Evolutionary conservation across 768 basidiomycete genomes (phyloP).

Genomic region (Lactarius trivialis): DNA sequence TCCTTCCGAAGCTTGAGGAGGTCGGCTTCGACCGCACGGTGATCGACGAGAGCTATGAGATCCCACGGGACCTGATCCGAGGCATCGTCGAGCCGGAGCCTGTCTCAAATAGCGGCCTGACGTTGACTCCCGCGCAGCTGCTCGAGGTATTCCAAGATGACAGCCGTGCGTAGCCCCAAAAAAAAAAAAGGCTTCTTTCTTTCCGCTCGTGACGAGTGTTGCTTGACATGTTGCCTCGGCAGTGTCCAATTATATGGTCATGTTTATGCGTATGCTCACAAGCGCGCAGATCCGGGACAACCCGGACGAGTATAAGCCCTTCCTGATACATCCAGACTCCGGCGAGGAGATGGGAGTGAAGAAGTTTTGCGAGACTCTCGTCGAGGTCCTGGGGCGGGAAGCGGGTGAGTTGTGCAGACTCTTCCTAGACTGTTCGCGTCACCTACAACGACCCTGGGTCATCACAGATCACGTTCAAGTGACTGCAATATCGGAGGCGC

Average conservation of each 20-base stretch:
- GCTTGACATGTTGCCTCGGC: not conserved
- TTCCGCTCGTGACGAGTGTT: not conserved
- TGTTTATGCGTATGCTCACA: constrained; percentile 76
- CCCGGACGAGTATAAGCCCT: constrained; percentile 54
- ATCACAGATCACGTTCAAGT: constrained; percentile 76
- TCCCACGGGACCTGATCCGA: constrained; percentile 47
- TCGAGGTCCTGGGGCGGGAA: constrained; percentile 72
- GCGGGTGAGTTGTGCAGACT: constrained; percentile 43
- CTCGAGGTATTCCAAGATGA: constrained; percentile 47
- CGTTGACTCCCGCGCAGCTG: constrained; percentile 33
- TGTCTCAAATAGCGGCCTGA: constrained; percentile 28
- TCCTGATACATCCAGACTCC: constrained; percentile 72
- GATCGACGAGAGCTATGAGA: constrained; percentile 69
- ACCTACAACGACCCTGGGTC: not conserved
- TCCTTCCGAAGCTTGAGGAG: constrained; percentile 43
- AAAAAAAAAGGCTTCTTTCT: constrained; percentile 35
- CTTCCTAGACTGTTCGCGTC: not conserved
- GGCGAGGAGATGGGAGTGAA: constrained; percentile 48
- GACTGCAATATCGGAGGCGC: constrained; percentile 61
- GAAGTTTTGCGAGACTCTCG: constrained; percentile 70
- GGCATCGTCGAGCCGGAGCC: constrained; percentile 33
- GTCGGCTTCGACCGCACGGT: constrained; percentile 63
- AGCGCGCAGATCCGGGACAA: constrained; percentile 73
- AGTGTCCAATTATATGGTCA: constrained; percentile 70
- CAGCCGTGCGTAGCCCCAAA: constrained; percentile 25